phyloP scores from a whole-genome alignment of 306 rosid species.

The Quillaja saponaria region DNA sequence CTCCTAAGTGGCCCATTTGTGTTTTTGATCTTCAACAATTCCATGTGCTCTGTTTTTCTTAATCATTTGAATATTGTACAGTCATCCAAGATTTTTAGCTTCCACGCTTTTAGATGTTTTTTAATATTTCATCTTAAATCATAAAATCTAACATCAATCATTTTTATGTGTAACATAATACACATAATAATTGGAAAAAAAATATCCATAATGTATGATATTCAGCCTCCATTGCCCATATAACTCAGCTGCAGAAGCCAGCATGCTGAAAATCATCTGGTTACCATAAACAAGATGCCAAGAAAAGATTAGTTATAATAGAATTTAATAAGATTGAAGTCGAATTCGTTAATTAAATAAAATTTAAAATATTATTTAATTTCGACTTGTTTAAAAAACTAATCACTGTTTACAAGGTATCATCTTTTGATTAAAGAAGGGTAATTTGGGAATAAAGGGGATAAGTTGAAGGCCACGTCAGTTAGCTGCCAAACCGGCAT shows the following conservation, averaged over 20 bases:
- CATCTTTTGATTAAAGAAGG: too few relatives aligned
- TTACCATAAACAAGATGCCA: too few relatives aligned
- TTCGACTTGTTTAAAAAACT: too few relatives aligned
- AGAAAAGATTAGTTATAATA: too few relatives aligned
- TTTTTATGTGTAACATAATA: not conserved
- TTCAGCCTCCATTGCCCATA: slow-evolving; percentile 23
- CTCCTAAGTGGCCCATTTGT: not conserved
- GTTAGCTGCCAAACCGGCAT: slow-evolving; percentile 41
- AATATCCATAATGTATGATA: not conserved
- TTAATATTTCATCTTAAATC: slow-evolving; percentile 2
- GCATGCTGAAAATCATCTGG: too few relatives aligned
- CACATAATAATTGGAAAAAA: slow-evolving; percentile 3
- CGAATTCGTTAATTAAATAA: too few relatives aligned
- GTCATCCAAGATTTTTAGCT: not conserved
- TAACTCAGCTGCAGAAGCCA: too few relatives aligned
- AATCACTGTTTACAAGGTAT: too few relatives aligned
- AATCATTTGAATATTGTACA: not conserved
- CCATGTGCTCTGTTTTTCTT: not conserved
- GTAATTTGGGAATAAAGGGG: slow-evolving; percentile 2
- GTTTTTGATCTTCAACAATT: not conserved
- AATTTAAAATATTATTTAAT: too few relatives aligned
- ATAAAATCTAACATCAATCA: not conserved
- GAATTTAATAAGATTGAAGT: too few relatives aligned
- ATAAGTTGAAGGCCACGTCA: slow-evolving; percentile 43
- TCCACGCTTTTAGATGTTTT: not conserved